These are phyloP conservation scores for Candida manassasensis DNA, from an alignment of 805 yeast genomes.

Conservation along the genomic window DNA sequence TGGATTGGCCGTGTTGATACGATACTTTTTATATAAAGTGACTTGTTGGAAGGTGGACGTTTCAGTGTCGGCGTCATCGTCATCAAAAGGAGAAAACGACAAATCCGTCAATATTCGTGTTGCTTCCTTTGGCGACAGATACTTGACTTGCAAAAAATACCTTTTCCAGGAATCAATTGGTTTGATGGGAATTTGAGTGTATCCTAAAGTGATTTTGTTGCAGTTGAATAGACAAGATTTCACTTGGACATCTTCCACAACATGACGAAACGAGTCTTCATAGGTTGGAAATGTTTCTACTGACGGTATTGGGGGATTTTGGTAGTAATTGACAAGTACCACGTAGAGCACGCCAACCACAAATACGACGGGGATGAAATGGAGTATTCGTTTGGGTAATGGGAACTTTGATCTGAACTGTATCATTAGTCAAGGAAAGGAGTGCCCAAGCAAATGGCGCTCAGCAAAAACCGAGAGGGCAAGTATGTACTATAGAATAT, in stretches of 20 bases:
- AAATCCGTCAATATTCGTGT: conserved; percentile 8
- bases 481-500: too few species aligned
- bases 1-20: neutral
- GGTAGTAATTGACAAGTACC: neutral
- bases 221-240: neutral
- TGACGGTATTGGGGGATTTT: neutral
- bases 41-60: neutral
- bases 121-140: conserved; percentile 1
- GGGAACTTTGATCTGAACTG: neutral
- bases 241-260: neutral
- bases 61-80: neutral
- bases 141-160: conserved; percentile 4
- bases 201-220: neutral
- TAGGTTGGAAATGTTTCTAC: neutral
- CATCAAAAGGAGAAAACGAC: conserved; percentile 4
- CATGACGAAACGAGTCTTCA: neutral
- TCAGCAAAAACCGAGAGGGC: too few species aligned
- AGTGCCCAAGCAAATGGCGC: too few species aligned
- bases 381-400: conserved; percentile 1
- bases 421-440: neutral
- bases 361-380: neutral
- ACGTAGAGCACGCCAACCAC: neutral
- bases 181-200: neutral
- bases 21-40: neutral
- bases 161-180: neutral